Conservation (phyloP, 1,139 yeast genomes). For the Candida tetrigidarum region DNA sequence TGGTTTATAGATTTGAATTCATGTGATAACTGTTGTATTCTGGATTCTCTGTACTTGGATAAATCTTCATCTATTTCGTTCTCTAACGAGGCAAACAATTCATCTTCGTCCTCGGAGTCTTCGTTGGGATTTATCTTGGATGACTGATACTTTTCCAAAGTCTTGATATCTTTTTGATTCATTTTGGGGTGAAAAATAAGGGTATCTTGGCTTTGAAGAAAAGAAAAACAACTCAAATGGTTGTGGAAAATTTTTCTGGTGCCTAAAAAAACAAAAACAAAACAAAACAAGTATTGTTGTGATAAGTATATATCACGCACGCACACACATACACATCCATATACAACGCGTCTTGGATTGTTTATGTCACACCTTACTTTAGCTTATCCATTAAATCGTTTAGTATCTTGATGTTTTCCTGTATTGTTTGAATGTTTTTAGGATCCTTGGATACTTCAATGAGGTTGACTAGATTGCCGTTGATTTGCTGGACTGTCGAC, state of each 20-base stretch:
- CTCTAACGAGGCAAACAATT: constrained; percentile 39
- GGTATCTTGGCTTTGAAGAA: background rate
- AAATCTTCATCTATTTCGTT: constrained; percentile 32
- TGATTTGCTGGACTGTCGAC: constrained; percentile 33
- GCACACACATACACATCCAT: background rate
- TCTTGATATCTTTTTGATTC: constrained; percentile 13
- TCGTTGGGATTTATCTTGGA: constrained; percentile 35
- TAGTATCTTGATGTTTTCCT: constrained; percentile 7
- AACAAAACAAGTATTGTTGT: background rate
- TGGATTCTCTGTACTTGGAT: constrained; percentile 47
- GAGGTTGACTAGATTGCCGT: constrained; percentile 30
- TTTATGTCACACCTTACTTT: too few species aligned
- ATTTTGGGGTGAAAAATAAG: constrained; percentile 4
- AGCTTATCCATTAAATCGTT: constrained; percentile 17
- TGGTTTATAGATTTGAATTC: constrained; percentile 46
- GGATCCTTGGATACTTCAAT: constrained; percentile 23
- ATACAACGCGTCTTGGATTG: constrained; percentile 14
- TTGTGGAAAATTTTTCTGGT: background rate
- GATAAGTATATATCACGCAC: background rate
- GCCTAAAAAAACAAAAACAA: background rate
- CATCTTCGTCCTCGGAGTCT: constrained; percentile 26
- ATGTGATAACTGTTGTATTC: constrained; percentile 51
- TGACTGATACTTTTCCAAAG: constrained; percentile 35
- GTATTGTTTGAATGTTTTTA: constrained; percentile 1
- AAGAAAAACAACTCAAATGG: background rate